These are phyloP conservation scores for Neurospora intermedia DNA, from an alignment of 495 filamentous ascomycete genomes.

Conservation along the genomic window DNA sequence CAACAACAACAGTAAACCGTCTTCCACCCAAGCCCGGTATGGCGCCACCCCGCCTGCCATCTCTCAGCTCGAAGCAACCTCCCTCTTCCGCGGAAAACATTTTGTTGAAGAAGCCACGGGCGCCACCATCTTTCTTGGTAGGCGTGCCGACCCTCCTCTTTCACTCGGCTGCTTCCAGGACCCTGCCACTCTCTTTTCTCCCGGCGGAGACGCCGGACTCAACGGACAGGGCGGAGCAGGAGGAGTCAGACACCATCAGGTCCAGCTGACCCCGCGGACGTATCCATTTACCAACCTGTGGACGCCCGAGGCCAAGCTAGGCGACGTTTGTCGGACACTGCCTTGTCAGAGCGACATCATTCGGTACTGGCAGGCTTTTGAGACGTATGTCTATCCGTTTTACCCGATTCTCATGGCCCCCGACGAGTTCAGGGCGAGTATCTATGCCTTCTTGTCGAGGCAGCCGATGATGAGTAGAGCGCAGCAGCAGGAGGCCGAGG, in stretches of 20 bases:
- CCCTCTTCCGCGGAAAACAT: neutral
- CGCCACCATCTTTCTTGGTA: neutral
- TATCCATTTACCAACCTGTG: constrained; percentile 1
- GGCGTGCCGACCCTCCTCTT: neutral
- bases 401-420: neutral
- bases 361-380: constrained; percentile 1
- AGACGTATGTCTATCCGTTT: constrained; percentile 1
- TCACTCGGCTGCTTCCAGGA: neutral
- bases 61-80: neutral
- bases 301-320: neutral
- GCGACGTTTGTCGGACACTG: neutral
- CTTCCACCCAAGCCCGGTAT: neutral
- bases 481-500: neutral
- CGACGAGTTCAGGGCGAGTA: neutral
- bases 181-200: neutral
- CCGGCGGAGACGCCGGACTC: neutral
- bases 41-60: neutral
- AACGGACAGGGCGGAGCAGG: neutral
- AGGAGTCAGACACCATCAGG: neutral
- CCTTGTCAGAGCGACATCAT: neutral
- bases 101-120: neutral
- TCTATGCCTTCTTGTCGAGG: neutral
- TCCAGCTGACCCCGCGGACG: neutral
- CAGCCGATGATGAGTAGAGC: neutral
- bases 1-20: neutral